Conservation (phyloP, 2,329 filamentous ascomycete species). For the Colletotrichum acutatum region DNA sequence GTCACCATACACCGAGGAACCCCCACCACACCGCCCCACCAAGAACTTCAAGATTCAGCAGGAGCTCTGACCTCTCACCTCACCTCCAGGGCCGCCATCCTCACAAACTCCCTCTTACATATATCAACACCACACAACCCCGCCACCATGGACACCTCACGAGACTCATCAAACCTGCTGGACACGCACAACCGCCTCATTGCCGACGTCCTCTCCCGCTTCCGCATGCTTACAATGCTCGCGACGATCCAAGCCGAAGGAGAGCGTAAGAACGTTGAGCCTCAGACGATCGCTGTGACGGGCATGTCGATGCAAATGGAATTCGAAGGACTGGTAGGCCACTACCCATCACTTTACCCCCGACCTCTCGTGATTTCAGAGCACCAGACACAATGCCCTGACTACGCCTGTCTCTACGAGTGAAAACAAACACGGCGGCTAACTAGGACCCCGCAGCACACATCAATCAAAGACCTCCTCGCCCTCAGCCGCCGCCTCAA, state of each 20-base stretch:
- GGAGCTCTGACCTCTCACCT: background rate
- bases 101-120: background rate
- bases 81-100: background rate
- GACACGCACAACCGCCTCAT: slow-evolving; percentile 58
- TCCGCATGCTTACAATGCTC: slow-evolving; percentile 55
- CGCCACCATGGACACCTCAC: slow-evolving; percentile 28
- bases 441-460: slow-evolving; percentile 43
- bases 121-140: background rate
- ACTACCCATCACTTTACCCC: too few relatives aligned
- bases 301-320: slow-evolving; percentile 58
- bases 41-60: background rate
- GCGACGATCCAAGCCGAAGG: slow-evolving; percentile 55
- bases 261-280: slow-evolving; percentile 49
- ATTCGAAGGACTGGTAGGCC: slow-evolving; percentile 53
- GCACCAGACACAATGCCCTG: too few relatives aligned
- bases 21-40: slow-evolving; percentile 16
- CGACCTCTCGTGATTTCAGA: too few relatives aligned
- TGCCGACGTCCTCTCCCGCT: slow-evolving; percentile 56
- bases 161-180: slow-evolving; percentile 34
- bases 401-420: too few relatives aligned
- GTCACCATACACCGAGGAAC: background rate
- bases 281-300: slow-evolving; percentile 54
- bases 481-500: slow-evolving; percentile 56
- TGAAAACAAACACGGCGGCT: background rate
- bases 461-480: slow-evolving; percentile 57